A percentile compares a stretch with the other conserved stretches of the same genome.
phyloP scores from a whole-genome alignment of 768 basidiomycete species.

The Xerocomellus dryophilus region DNA sequence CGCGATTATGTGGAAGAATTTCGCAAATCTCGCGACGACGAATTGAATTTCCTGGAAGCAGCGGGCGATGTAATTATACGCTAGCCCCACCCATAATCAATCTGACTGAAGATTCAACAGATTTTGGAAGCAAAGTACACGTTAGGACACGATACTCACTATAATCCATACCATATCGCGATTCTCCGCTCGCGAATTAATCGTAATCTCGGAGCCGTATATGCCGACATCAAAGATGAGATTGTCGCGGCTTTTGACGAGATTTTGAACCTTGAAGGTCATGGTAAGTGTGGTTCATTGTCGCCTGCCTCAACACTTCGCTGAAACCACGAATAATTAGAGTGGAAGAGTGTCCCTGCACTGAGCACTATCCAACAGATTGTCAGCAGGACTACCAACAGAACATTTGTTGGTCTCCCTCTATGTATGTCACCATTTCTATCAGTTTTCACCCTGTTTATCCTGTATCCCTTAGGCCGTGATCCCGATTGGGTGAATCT shows the following conservation, averaged over 20 bases:
- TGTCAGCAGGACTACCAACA: slow-evolving; percentile 7
- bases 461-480: background rate
- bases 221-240: slow-evolving; percentile 45
- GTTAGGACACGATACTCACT: slow-evolving; percentile 30
- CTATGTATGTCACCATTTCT: slow-evolving; percentile 4
- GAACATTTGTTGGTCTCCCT: slow-evolving; percentile 15
- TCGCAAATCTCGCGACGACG: slow-evolving; percentile 38
- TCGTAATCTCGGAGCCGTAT: slow-evolving; percentile 37
- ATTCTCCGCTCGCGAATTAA: slow-evolving; percentile 34
- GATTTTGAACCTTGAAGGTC: slow-evolving; percentile 24
- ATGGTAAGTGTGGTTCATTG: slow-evolving; percentile 11
- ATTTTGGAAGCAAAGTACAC: slow-evolving; percentile 37
- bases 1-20: slow-evolving; percentile 39
- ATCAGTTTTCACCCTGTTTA: background rate
- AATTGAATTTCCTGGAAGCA: slow-evolving; percentile 35
- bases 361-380: background rate
- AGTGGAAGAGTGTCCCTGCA: slow-evolving; percentile 13
- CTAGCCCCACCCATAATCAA: background rate
- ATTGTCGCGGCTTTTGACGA: slow-evolving; percentile 40
- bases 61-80: background rate
- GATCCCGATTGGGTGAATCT: slow-evolving; percentile 31
- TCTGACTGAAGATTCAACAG: slow-evolving; percentile 21
- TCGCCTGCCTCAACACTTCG: background rate
- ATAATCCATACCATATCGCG: slow-evolving; percentile 32
- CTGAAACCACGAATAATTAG: background rate